Evolutionary conservation across 495 filamentous ascomycete genomes (phyloP).

Genomic region (Aspergillus panamensis): DNA sequence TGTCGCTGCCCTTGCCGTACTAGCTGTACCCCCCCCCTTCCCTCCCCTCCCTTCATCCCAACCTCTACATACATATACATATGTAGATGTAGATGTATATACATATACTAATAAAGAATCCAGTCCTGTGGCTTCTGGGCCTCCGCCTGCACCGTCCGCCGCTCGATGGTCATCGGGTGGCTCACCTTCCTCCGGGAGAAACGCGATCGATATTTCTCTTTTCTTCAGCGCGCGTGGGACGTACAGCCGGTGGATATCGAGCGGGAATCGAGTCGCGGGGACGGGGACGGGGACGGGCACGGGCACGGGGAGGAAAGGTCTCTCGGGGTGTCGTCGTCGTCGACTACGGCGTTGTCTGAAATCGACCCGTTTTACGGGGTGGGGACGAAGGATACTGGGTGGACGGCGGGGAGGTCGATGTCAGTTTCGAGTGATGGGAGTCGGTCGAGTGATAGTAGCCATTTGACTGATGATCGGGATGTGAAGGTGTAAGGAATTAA

Average conservation of each 20-base stretch:
- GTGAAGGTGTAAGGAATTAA: too few relatives aligned
- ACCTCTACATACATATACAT: too few relatives aligned
- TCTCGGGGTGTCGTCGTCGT: neutral
- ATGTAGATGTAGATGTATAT: too few relatives aligned
- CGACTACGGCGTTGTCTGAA: neutral
- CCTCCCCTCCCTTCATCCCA: too few relatives aligned
- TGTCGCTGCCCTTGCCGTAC: neutral
- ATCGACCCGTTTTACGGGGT: neutral
- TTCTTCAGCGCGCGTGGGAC: too few relatives aligned
- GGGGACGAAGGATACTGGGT: slow-evolving; percentile 7
- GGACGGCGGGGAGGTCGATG: neutral
- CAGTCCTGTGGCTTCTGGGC: slow-evolving; percentile 14
- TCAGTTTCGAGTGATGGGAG: too few relatives aligned
- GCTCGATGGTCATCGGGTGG: slow-evolving; percentile 47
- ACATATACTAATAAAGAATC: neutral
- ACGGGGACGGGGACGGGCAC: too few relatives aligned
- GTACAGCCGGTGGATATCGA: neutral
- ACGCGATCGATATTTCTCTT: neutral
- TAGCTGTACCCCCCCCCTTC: neutral
- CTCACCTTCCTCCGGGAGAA: slow-evolving; percentile 34
- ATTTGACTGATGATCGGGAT: too few relatives aligned
- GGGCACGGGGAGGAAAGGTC: too few relatives aligned
- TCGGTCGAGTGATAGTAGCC: too few relatives aligned
- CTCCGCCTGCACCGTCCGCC: slow-evolving; percentile 7
- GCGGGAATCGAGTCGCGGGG: neutral